Base-by-base conservation (phyloP, 306 rosid species). In the Parietaria judaica region DNA sequence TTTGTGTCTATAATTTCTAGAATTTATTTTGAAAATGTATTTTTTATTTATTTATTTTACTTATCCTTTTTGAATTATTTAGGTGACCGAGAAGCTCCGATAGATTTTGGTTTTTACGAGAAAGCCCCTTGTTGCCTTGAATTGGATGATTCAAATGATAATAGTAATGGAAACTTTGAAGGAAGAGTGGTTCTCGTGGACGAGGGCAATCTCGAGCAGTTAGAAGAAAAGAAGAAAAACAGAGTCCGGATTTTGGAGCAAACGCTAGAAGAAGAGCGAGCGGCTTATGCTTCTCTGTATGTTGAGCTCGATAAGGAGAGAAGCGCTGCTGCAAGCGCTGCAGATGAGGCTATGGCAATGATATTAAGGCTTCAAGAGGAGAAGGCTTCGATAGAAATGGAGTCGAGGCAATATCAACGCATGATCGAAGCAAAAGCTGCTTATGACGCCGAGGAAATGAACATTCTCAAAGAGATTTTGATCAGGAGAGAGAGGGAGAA, bases 331-430 rank as follows among this genome's bases (percentile, higher is more conserved):
- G 76, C 80, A 23, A 52, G 72, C 11, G 86, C 86, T 37, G 76
- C 86, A 48, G 83, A 81, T 66, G 86, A 74, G 68, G 80, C 81
- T 60, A 81, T 81, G 86, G 79, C 83, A 23, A 81, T 81, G 86
- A 81, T 81, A 41, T 60, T 78, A 54, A 80, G 83, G 17, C 76
- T 81, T 11, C 83, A 81, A 61, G 78, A 81, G 60, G 86, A 78
- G 70, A 81, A 81, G 72, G 83, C 83, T 11, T 78, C 61, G 6
- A 66, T 81, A 58, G 86, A 75, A 70, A 81, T 78, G 83, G 83
- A 81, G 52, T 74, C 80, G 10, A 74, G 64, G 67, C 86, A 81
- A 66, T 81, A 74, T 55, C 86, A 77, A 55, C 76, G 86, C 69
- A 72, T 74, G 76, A 74, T 78, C 62, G 76, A 71, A 61, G 78